These are phyloP conservation scores for Dactylellina leptospora DNA, from an alignment of 2,329 filamentous ascomycete genomes.

Conservation along the genomic window DNA sequence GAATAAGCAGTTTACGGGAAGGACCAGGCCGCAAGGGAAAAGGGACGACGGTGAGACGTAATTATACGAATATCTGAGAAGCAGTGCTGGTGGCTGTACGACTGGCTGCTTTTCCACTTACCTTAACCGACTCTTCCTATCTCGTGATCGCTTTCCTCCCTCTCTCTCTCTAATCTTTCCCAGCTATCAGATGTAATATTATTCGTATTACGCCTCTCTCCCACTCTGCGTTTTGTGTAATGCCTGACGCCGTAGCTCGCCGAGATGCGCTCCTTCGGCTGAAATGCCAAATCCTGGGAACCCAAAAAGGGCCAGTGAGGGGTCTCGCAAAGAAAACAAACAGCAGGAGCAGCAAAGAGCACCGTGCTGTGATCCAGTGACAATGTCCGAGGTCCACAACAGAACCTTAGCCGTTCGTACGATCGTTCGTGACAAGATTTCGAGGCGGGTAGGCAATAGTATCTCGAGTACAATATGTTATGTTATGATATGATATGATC, in stretches of 20 bases:
- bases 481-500: neutral
- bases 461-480: conserved; percentile 15
- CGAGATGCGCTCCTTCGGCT: conserved; percentile 54
- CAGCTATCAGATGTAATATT: conserved; percentile 26
- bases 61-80: conserved; percentile 9
- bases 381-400: conserved; percentile 6
- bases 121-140: conserved; percentile 36
- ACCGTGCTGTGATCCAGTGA: conserved; percentile 32
- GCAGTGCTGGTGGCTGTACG: conserved; percentile 31
- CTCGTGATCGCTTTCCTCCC: conserved; percentile 45
- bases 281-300: conserved; percentile 49
- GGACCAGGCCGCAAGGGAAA: conserved; percentile 35
- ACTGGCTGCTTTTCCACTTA: conserved; percentile 28
- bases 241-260: conserved; percentile 32
- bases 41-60: conserved; percentile 18
- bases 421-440: conserved; percentile 15
- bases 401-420: conserved; percentile 27
- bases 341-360: too few relatives aligned
- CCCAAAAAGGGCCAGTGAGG: conserved; percentile 21
- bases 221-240: conserved; percentile 2
- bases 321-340: neutral
- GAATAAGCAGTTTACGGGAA: conserved; percentile 23
- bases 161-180: conserved; percentile 17
- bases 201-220: conserved; percentile 2
- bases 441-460: conserved; percentile 26